A percentile compares a stretch with the other conserved stretches of the same genome.
Evolutionary conservation across 1,284 basidiomycete species (phyloP).

Genomic region (Ceratobasidium sp.): DNA sequence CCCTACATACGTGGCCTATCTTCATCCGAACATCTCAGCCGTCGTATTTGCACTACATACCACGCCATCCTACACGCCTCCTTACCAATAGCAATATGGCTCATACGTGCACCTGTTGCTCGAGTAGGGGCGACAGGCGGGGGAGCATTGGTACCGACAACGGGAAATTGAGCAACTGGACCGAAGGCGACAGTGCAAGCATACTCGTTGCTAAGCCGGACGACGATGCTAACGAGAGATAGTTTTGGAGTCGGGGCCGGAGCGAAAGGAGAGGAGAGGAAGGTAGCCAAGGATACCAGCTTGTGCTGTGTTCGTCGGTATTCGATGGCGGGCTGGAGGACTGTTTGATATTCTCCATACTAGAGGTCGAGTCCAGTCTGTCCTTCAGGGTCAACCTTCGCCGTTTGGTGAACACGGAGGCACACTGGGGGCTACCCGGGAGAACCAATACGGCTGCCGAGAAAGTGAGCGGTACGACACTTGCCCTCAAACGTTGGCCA

Average conservation of each 20-base stretch:
- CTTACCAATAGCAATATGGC: slow-evolving; percentile 4
- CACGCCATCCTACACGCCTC: slow-evolving; percentile 16
- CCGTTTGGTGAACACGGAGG: neutral
- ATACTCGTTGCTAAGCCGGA: slow-evolving; percentile 38
- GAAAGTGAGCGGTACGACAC: neutral
- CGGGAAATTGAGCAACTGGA: slow-evolving; percentile 12
- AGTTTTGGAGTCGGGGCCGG: neutral
- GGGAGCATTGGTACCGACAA: slow-evolving; percentile 23
- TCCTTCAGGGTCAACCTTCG: neutral
- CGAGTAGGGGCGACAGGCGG: slow-evolving; percentile 18
- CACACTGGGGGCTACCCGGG: neutral
- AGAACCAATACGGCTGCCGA: neutral
- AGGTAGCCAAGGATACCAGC: too few relatives aligned
- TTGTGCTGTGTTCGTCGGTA: neutral
- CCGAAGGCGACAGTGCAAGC: neutral
- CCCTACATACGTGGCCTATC: neutral
- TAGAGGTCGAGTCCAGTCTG: neutral
- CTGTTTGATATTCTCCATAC: neutral
- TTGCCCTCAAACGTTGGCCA: neutral
- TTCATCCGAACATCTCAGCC: neutral
- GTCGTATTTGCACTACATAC: slow-evolving; percentile 19
- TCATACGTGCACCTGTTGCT: slow-evolving; percentile 18
- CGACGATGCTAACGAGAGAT: slow-evolving; percentile 6
- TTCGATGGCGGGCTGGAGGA: neutral
- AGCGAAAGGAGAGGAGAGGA: neutral